These are phyloP conservation scores for Pichia sp. DNA, from an alignment of 1,139 yeast species.

Conservation along the genomic window DNA sequence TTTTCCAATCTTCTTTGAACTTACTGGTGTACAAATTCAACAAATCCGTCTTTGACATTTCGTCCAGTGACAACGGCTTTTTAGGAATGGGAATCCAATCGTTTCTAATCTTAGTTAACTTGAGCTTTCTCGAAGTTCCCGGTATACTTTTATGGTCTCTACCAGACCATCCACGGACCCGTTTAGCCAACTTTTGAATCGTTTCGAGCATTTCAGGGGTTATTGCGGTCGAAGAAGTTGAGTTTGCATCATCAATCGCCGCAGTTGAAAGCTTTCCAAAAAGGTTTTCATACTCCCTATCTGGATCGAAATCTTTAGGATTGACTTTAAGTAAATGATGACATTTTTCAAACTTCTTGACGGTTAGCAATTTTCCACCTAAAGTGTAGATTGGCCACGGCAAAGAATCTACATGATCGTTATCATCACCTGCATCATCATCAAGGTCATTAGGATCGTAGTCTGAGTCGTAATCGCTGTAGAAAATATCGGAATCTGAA, in stretches of 20 bases:
- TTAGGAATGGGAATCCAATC: conserved; percentile 73
- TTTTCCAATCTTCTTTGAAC: conserved; percentile 39
- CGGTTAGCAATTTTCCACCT: conserved; percentile 37
- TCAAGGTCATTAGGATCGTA: conserved; percentile 20
- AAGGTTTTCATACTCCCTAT: conserved; percentile 61
- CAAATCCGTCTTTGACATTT: conserved; percentile 34
- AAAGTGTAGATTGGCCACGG: conserved; percentile 29
- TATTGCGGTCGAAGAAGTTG: conserved; percentile 47
- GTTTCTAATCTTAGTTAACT: conserved; percentile 65
- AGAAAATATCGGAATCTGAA: conserved; percentile 2
- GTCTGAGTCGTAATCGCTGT: conserved; percentile 11
- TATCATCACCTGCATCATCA: conserved; percentile 14
- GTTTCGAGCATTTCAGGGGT: conserved; percentile 62
- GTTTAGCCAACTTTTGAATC: conserved; percentile 50
- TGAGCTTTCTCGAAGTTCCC: conserved; percentile 59
- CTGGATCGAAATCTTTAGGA: conserved; percentile 63
- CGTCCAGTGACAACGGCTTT: conserved; percentile 59
- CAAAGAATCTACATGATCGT: conserved; percentile 20
- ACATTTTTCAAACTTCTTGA: conserved; percentile 32
- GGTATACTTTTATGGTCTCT: conserved; percentile 66
- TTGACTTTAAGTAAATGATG: conserved; percentile 38
- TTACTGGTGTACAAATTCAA: conserved; percentile 34
- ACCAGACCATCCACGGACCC: conserved; percentile 80
- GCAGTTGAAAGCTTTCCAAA: conserved; percentile 70
- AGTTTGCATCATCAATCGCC: conserved; percentile 66